phyloP scores from a whole-genome alignment of 2,329 filamentous ascomycete genomes.

The Paraphaeosphaeria minitans region DNA sequence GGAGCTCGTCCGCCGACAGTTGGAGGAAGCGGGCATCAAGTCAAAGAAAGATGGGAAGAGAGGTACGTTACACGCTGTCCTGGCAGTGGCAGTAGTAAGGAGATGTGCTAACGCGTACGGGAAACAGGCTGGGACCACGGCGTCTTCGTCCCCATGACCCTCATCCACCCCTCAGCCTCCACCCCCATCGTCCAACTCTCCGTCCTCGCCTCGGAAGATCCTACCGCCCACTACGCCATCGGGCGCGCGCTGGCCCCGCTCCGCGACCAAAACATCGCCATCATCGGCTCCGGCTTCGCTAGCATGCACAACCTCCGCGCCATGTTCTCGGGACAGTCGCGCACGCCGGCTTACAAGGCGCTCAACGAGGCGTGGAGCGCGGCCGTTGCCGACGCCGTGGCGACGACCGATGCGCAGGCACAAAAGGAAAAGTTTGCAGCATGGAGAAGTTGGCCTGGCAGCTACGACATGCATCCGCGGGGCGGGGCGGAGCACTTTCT shows the following conservation, averaged over 20 bases:
- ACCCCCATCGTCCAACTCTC: constrained; percentile 64
- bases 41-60: constrained; percentile 37
- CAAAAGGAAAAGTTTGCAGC: constrained; percentile 49
- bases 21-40: constrained; percentile 55
- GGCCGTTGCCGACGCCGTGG: constrained; percentile 51
- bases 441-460: constrained; percentile 57
- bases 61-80: constrained; percentile 27
- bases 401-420: constrained; percentile 40
- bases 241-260: constrained; percentile 59
- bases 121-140: constrained; percentile 62
- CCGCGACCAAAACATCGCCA: constrained; percentile 60
- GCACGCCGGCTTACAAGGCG: constrained; percentile 36
- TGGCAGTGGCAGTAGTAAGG: too few relatives aligned
- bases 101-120: neutral
- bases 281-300: constrained; percentile 65
- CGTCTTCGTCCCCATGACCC: constrained; percentile 63
- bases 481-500: constrained; percentile 63
- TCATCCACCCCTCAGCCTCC: constrained; percentile 59
- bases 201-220: constrained; percentile 59
- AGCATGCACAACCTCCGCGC: constrained; percentile 61
- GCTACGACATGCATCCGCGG: constrained; percentile 61
- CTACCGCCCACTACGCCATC: constrained; percentile 57
- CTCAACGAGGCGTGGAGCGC: constrained; percentile 53
- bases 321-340: constrained; percentile 48
- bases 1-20: constrained; percentile 51